Evolutionary conservation across 345 rosid species (phyloP), one percentile per base, ranked within the genome.

Genomic region (Murraya koenigii): DNA sequence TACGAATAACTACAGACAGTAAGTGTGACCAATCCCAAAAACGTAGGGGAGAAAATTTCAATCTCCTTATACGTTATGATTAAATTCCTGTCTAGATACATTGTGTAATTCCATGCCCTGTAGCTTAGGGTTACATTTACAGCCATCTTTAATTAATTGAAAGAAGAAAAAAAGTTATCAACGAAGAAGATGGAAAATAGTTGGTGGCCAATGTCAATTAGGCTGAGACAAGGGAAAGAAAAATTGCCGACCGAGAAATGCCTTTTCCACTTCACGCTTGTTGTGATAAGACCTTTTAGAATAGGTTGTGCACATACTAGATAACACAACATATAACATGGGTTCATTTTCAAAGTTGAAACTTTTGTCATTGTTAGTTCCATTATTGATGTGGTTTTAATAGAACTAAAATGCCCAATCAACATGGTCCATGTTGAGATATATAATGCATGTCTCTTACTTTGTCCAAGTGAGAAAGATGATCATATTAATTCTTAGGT

Each of bases 371-470:
- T 44, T 65, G 52, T 28, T 62, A 35, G 66, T 75, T 79, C 80
- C 58, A 80, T 84, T 78, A 77, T 74, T 77, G 78, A 74, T 38
- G 72, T 41, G 11, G 77, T 47, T 59, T 66, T 75, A 71, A 63
- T 66, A 63, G 49, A 75, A 75, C 58, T 60, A 36, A 78, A 36
- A 69, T 72, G 69, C 41, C 25, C 72, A 15, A 13, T 26, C 33
- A 26, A 54, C 69, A 69, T 17, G 69, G 77, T 49, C 78, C 78
- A 72, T 72, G 26, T 25, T 69, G 19, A 39, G 30, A 76, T 71
- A n/a, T n/a, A n/a, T n/a, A 68, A 66, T 72, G 55, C 36, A 52
- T 39, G 52, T 66, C 72, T 66, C 60, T 44, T 13, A 59, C 10
- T 30, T 59, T 59, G 56, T 52, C 56, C 56, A 17, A 52, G 56